Evolutionary conservation across 2,329 filamentous ascomycete genomes (phyloP).

Genomic region (Ophiostoma angusticollis): DNA sequence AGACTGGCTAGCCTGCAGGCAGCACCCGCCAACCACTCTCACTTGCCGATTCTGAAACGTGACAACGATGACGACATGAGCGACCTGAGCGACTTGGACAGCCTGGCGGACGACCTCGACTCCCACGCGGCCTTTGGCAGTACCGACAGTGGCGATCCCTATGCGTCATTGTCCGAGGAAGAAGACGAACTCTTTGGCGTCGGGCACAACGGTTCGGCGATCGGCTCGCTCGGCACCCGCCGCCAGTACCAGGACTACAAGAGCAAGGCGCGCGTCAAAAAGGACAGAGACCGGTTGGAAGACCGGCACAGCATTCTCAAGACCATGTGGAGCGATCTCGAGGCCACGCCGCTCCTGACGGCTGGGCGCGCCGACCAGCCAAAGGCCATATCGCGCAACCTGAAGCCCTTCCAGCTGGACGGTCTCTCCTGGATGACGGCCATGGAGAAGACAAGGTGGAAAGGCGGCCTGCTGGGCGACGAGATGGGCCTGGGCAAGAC

Average conservation of each 20-base stretch:
- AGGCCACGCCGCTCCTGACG: conserved; percentile 54
- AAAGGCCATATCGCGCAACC: conserved; percentile 59
- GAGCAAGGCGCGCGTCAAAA: conserved; percentile 20
- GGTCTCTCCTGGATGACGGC: conserved; percentile 88
- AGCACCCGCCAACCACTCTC: too few relatives aligned
- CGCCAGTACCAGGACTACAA: conserved; percentile 22
- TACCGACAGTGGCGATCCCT: not conserved
- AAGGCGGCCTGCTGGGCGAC: conserved; percentile 82
- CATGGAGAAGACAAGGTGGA: conserved; percentile 78
- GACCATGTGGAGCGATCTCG: conserved; percentile 75
- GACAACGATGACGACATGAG: not conserved
- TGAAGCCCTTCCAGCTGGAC: conserved; percentile 90
- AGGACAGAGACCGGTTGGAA: conserved; percentile 56
- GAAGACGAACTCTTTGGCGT: not conserved
- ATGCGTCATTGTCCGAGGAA: not conserved
- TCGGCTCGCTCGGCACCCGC: conserved; percentile 17
- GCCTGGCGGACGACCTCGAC: too few relatives aligned
- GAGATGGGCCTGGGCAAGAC: conserved; percentile 99
- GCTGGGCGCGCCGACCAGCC: conserved; percentile 56
- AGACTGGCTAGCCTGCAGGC: too few relatives aligned
- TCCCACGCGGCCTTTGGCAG: too few relatives aligned
- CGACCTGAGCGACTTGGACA: not conserved
- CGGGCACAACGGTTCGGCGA: not conserved
- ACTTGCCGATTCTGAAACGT: not conserved
- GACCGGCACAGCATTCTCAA: conserved; percentile 62